Evolutionary conservation across 2,329 filamentous ascomycete genomes (phyloP), one percentile per base, ranked within the genome.

Genomic region (Xylaria multiplex): DNA sequence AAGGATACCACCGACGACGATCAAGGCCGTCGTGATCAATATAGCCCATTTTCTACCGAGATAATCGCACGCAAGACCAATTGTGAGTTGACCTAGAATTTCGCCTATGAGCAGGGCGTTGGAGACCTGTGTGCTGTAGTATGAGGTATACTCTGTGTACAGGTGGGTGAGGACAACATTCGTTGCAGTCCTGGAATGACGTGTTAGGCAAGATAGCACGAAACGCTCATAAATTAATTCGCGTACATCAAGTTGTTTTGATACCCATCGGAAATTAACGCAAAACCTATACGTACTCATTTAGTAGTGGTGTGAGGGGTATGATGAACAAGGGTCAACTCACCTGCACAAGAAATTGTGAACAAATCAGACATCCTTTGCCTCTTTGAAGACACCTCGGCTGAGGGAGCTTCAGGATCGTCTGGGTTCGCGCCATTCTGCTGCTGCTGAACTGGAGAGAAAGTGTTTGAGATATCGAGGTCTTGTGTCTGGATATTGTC

Each of bases 61-160:
- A 19, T 66, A 64, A 45, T 66, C 64, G 22, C 60, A 64, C 4
- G 60, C 59, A 32, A 66, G 60, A 32, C 64, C 64, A 30, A 66
- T 58, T 35, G 60, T 59, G 35, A 66, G 37, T 11, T 64, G 59
- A 9, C 64, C 64, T 7, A 66, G 43, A 13, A 66, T 64, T 7
- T 64, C 64, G n/a, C 64, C 64, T 3, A 66, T 60, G 24, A 66
- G 60, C 13, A 66, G 56, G 13, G 64, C 64, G n/a, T 66, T 66
- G 48, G 55, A 60, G 3, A 66, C 56, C 30, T 64, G 64, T 0
- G 64, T 66, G 60, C 60, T 64, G 35, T 59, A 64, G 43, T 50
- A 59, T 7, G 64, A 64, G 2, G 64, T 66, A 16, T 66, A 66
- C 6, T 64, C 46, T 30, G 42, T 57, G 50, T 64, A 64, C n/a